phyloP scores from a whole-genome alignment of 495 filamentous ascomycete genomes.

The Baudoinia panamericana region DNA sequence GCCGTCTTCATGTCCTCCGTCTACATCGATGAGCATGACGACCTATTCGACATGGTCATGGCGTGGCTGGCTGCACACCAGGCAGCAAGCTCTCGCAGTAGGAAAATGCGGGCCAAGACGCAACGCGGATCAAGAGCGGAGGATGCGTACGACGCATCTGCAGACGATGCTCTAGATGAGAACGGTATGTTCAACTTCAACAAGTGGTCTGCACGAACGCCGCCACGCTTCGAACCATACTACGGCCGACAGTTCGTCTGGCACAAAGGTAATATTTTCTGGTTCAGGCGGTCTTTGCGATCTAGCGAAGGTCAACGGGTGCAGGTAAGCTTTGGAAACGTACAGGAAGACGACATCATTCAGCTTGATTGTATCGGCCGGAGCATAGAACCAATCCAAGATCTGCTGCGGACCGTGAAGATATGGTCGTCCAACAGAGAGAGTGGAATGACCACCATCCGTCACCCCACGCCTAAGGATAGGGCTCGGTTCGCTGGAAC shows the following conservation, averaged over 20 bases:
- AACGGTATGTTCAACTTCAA: slow-evolving; percentile 28
- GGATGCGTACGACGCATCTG: slow-evolving; percentile 20
- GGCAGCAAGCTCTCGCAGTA: slow-evolving; percentile 28
- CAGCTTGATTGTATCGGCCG: slow-evolving; percentile 37
- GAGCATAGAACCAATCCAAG: slow-evolving; percentile 48
- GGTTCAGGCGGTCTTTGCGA: slow-evolving; percentile 25
- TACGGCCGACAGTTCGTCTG: slow-evolving; percentile 27
- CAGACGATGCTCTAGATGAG: slow-evolving; percentile 16
- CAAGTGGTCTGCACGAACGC: slow-evolving; percentile 35
- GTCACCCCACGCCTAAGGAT: slow-evolving; percentile 33
- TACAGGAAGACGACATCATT: slow-evolving; percentile 33
- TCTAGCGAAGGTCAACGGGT: slow-evolving; percentile 22
- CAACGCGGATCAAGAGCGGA: slow-evolving; percentile 36
- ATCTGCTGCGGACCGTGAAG: slow-evolving; percentile 42
- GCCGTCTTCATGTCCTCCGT: slow-evolving; percentile 40
- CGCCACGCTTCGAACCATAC: slow-evolving; percentile 38
- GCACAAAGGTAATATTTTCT: slow-evolving; percentile 26
- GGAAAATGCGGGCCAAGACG: slow-evolving; percentile 47
- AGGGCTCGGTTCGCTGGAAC: slow-evolving; percentile 29
- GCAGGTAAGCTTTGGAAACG: slow-evolving; percentile 10
- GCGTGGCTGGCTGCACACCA: slow-evolving; percentile 46
- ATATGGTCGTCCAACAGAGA: slow-evolving; percentile 24
- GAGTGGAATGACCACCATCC: slow-evolving; percentile 37
- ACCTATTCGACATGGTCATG: slow-evolving; percentile 48
- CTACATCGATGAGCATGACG: slow-evolving; percentile 42